Base-by-base conservation (phyloP, 208 protist species). In the Kentomonas sorsogonicus region DNA sequence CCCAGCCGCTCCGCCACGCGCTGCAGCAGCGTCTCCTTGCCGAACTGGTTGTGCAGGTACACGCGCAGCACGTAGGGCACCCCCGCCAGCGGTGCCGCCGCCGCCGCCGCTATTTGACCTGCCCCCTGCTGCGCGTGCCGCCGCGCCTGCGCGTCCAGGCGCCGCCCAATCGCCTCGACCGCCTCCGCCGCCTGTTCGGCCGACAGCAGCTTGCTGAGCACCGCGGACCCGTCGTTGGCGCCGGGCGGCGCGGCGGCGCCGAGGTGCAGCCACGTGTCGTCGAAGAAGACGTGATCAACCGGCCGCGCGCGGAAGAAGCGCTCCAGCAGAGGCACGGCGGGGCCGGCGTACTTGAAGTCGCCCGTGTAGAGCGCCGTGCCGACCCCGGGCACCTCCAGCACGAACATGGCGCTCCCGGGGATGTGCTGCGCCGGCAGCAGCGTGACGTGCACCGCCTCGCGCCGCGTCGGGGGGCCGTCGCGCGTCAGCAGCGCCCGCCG, bases 31-130 rank as follows among this genome's bases (percentile, higher is more conserved):
- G 74, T 36, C 62, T 91, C 84, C 52, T 91, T 91, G 3, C 84
- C 84, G 53, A 91, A 91, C 36, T 88, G 74, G 53, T 91, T 91
- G 64, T 91, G 84, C 53, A 91, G 53, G 58, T 88, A 91, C 10
- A 88, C 70, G 2, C 79, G 79, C 27, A 91, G 46, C 3, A 75
- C 63, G 44, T 77, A 86, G n/a, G 78, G 70, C 27, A 71, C 56
- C 18, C 60, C 45, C 1, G 53, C 16, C 5, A 11, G 10, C 3
- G 50, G 23, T 3, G 5, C 22, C 13, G 15, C 33, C 4, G 26
- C 15, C 7, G 48, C n/a, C 27, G 47, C 45, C 40, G 53, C 7
- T n/a, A 33, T 51, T 55, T 10, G 36, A 15, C 23, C 34, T 53
- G 52, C 10, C 13, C 25, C 16, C 36, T 33, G 5, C 25, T 20